Evolutionary conservation across 78 protist genomes (phyloP), one percentile per base, ranked within the genome.

Genomic region (Chrysochromulina tobinii): DNA sequence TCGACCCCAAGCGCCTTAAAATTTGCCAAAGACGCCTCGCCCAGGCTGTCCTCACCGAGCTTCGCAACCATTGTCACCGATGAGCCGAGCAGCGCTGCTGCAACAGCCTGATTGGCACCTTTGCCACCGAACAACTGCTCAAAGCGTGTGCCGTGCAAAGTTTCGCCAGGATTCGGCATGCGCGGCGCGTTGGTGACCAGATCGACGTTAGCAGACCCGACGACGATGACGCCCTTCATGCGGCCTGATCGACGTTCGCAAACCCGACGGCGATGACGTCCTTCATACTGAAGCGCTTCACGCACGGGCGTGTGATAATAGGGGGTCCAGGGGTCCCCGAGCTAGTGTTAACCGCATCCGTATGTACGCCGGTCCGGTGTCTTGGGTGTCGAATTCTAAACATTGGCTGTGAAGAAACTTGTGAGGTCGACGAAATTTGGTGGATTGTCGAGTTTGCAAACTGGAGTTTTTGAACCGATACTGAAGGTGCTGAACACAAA

Each of bases 81-180:
- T 25, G 58, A 73, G 7, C 91, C 92, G 17, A 91, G 61, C 54
- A 5, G 48, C 20, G 79, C 90, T 2, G 88, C 79, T 66, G 23
- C 38, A n/a, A 91, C 92, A 5, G 91, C 90, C 87, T 91, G 93
- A 75, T 94, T 94, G 23, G 94, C 93, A 2, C 95, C 93, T 69
- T 94, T 94, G 57, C 95, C 95, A 50, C 95, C 95, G 57, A 86
- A 94, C 38, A 89, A 72, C 21, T 67, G 20, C 57, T 59, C 25
- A 67, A 81, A 90, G 17, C 3, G 14, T 57, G 15, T 59, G 3
- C 54, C 73, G 61, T 61, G 81, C 89, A 90, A 23, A 12, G 95
- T 93, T 48, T 93, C 91, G 12, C 95, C 95, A 2, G 84, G 88
- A n/a, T 79, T 14, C 15, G 95, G 91, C 17, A 93, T 1, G 55